phyloP scores from a whole-genome alignment of 2,329 filamentous ascomycete species.

The Claviceps pazoutovae region DNA sequence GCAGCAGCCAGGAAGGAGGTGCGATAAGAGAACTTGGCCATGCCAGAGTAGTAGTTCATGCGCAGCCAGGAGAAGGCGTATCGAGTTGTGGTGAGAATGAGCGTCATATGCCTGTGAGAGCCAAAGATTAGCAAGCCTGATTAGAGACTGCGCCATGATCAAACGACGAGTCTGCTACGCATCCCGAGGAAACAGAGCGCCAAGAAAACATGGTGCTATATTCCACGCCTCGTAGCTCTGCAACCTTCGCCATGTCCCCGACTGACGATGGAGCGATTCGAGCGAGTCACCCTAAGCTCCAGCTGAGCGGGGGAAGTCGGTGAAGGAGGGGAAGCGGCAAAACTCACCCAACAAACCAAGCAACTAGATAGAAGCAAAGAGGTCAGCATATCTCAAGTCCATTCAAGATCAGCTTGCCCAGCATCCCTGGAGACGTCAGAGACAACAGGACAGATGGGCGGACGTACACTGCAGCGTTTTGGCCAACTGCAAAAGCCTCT shows the following conservation, averaged over 20 bases:
- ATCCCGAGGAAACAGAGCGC: background rate
- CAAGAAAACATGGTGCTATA: background rate
- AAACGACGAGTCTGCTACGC: background rate
- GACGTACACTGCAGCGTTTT: conserved; percentile 83
- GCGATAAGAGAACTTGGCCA: conserved; percentile 77
- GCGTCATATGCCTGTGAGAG: conserved; percentile 58
- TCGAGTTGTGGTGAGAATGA: conserved; percentile 69
- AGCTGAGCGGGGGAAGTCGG: conserved; percentile 1
- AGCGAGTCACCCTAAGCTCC: background rate
- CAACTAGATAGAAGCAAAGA: conserved; percentile 35
- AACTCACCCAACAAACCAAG: conserved; percentile 70
- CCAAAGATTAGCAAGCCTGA: conserved; percentile 7
- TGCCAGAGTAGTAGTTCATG: conserved; percentile 70
- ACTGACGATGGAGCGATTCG: background rate
- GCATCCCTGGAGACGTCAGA: background rate
- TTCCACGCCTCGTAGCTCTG: background rate
- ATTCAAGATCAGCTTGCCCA: background rate
- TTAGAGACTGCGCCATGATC: background rate
- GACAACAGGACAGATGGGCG: conserved; percentile 4
- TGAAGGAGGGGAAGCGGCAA: conserved; percentile 6
- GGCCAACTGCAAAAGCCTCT: conserved; percentile 64
- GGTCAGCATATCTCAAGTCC: conserved; percentile 18
- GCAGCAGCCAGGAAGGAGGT: conserved; percentile 80
- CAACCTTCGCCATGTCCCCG: background rate
- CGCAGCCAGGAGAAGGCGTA: conserved; percentile 78